Evolutionary conservation across 2,329 filamentous ascomycete species (phyloP).

Genomic region (Monosporascus sp.): DNA sequence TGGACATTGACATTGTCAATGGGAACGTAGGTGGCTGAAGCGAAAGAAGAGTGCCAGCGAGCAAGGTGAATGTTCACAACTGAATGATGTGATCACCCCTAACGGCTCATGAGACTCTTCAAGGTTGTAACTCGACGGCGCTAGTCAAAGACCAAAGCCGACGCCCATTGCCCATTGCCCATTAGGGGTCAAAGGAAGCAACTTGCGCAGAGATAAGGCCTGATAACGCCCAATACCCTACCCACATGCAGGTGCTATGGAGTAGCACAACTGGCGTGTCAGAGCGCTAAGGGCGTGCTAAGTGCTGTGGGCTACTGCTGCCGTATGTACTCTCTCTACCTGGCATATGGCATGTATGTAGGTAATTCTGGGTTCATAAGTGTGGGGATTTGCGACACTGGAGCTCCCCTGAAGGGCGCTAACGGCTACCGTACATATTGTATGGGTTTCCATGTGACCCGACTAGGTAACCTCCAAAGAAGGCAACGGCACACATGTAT

Average conservation of each 20-base stretch:
- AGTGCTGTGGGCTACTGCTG: too few species aligned
- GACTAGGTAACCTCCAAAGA: neutral
- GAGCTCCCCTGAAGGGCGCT: neutral
- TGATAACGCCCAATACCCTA: neutral
- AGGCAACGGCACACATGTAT: too few species aligned
- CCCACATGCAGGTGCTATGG: too few species aligned
- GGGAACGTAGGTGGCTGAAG: neutral
- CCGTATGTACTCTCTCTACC: too few species aligned
- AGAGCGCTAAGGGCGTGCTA: too few species aligned
- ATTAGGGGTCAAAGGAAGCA: neutral
- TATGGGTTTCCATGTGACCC: neutral
- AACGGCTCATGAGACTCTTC: neutral
- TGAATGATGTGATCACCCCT: neutral
- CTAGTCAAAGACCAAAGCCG: neutral
- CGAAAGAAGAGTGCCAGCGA: neutral
- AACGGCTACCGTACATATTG: neutral
- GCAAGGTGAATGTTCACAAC: neutral
- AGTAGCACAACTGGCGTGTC: too few species aligned
- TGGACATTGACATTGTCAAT: neutral
- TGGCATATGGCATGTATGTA: too few species aligned
- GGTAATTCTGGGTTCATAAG: neutral
- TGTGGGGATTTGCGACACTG: neutral
- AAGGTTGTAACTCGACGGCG: neutral
- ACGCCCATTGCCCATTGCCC: too few species aligned
- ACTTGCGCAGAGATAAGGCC: neutral